Evolutionary conservation across 305 asterid species (phyloP).

Genomic region (Rubia occidens): DNA sequence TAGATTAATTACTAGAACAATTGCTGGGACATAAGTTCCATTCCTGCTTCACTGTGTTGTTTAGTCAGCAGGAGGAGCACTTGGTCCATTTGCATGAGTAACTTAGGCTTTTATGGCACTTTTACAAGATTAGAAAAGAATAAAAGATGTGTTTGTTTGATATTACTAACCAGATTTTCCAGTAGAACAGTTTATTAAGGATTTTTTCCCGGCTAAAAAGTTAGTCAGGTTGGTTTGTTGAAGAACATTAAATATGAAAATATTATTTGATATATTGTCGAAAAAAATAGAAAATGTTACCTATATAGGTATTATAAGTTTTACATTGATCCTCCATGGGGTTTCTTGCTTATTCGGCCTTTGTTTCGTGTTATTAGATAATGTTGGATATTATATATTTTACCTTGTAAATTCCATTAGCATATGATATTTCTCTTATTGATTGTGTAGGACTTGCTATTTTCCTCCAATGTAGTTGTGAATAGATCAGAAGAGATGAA

Average conservation of each 20-base stretch:
- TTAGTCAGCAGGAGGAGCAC: neutral
- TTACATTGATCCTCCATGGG: neutral
- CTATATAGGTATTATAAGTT: too few relatives aligned
- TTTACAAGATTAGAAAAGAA: too few relatives aligned
- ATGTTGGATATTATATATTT: neutral
- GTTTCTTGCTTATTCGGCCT: neutral
- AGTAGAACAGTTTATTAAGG: too few relatives aligned
- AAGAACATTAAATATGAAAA: neutral
- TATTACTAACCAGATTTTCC: too few relatives aligned
- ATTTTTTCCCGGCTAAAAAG: neutral
- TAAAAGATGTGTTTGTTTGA: too few relatives aligned
- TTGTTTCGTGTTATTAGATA: too few relatives aligned
- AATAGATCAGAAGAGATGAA: constrained; percentile 79
- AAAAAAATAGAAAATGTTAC: too few relatives aligned
- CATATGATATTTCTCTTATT: neutral
- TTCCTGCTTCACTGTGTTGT: neutral
- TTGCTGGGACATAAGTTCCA: neutral
- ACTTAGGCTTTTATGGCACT: too few relatives aligned
- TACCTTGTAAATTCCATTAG: neutral
- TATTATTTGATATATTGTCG: too few relatives aligned
- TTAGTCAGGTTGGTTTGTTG: neutral
- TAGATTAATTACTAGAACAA: neutral
- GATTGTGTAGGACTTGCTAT: constrained; percentile 52
- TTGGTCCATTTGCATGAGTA: too few relatives aligned
- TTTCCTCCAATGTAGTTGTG: constrained; percentile 80